Percentiles rank a stretch among this genome's conserved stretches.
phyloP scores from a whole-genome alignment of 2,329 filamentous ascomycete genomes.

The Sclerotinia glacialis region DNA sequence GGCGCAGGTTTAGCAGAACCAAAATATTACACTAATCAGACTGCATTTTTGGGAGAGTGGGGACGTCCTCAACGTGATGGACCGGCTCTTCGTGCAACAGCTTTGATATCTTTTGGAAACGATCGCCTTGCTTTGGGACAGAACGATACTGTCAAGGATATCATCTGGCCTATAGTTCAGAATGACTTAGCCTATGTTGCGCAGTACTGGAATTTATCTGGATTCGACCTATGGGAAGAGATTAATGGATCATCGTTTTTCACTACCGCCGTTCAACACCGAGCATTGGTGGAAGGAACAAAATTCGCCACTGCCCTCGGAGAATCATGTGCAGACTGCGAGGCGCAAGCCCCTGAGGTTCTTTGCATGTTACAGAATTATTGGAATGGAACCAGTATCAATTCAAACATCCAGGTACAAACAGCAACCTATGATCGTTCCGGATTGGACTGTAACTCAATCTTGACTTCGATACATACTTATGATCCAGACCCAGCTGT shows the following conservation, averaged over 20 bases:
- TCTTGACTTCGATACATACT: constrained; percentile 62
- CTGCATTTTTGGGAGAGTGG: constrained; percentile 56
- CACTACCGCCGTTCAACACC: constrained; percentile 65
- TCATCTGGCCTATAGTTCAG: constrained; percentile 69
- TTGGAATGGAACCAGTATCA: constrained; percentile 64
- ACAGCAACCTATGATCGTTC: constrained; percentile 50
- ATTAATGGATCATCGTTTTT: constrained; percentile 75
- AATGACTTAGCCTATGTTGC: constrained; percentile 74
- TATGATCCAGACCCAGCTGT: constrained; percentile 60
- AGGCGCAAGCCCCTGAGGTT: constrained; percentile 61
- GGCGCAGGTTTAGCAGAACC: constrained; percentile 63
- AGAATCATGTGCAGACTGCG: constrained; percentile 57
- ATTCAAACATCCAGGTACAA: constrained; percentile 66
- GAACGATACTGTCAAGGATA: constrained; percentile 43
- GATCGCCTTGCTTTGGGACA: constrained; percentile 65
- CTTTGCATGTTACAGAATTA: constrained; percentile 74
- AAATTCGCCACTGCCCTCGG: constrained; percentile 62
- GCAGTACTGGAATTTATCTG: constrained; percentile 64
- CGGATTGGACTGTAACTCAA: constrained; percentile 69
- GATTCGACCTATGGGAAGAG: constrained; percentile 82
- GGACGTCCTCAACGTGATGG: constrained; percentile 75
- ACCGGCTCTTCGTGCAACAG: constrained; percentile 72
- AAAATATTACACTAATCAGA: constrained; percentile 66
- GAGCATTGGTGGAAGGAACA: constrained; percentile 60
- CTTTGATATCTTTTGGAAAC: constrained; percentile 68